These are phyloP conservation scores for Aspergillus sclerotioniger DNA, from an alignment of 495 filamentous ascomycete genomes.

Conservation along the genomic window DNA sequence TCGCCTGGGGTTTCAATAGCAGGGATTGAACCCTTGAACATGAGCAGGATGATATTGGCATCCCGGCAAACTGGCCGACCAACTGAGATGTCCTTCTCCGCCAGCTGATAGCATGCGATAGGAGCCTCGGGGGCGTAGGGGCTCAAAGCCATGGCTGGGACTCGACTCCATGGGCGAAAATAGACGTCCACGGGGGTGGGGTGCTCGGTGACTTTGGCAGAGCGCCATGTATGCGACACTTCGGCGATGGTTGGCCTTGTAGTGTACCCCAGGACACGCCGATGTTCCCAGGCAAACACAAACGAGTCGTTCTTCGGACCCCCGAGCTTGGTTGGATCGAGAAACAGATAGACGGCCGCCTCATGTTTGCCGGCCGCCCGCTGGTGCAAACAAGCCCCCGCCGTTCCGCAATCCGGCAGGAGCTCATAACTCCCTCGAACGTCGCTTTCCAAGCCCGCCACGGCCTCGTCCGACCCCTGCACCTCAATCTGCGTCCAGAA, in stretches of 20 bases:
- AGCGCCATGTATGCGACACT: slow-evolving; percentile 34
- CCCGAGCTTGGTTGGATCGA: slow-evolving; percentile 55
- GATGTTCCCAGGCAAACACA: slow-evolving; percentile 59
- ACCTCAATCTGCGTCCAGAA: slow-evolving; percentile 43
- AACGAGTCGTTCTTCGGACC: slow-evolving; percentile 53
- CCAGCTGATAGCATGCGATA: slow-evolving; percentile 17
- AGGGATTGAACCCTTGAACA: slow-evolving; percentile 21
- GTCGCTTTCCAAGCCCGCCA: slow-evolving; percentile 35
- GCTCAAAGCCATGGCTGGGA: slow-evolving; percentile 13
- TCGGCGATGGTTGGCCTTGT: slow-evolving; percentile 48
- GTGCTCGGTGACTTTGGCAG: slow-evolving; percentile 10
- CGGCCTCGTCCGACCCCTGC: slow-evolving; percentile 25
- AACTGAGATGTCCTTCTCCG: slow-evolving; percentile 14
- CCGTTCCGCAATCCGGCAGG: slow-evolving; percentile 65
- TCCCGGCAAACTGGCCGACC: slow-evolving; percentile 20
- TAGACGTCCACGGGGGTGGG: slow-evolving; percentile 21
- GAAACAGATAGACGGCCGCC: slow-evolving; percentile 58
- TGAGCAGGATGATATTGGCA: slow-evolving; percentile 29
- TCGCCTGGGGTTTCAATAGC: slow-evolving; percentile 14
- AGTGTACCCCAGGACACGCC: slow-evolving; percentile 53
- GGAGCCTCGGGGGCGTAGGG: slow-evolving; percentile 5
- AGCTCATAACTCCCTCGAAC: slow-evolving; percentile 57
- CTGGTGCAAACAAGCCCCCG: slow-evolving; percentile 57
- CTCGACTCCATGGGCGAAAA: slow-evolving; percentile 25
- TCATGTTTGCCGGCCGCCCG: slow-evolving; percentile 16